Conservation (phyloP, 768 basidiomycete species). For the Leucocoprinus leucothites region DNA sequence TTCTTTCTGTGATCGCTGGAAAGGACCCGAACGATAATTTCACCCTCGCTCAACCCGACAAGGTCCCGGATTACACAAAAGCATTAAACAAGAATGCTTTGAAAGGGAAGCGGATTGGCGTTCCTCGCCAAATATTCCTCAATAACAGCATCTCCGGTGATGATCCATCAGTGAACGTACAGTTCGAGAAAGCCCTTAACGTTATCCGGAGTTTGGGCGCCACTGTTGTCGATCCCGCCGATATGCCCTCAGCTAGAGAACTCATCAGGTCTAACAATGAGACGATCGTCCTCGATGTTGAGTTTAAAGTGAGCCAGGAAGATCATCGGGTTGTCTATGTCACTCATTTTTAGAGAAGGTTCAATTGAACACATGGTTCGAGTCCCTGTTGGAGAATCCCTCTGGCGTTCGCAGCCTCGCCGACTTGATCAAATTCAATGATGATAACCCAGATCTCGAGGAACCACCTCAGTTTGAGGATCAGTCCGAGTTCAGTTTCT, state of each 20-base stretch:
- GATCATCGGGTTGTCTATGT: neutral
- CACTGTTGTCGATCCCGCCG: slow-evolving; percentile 59
- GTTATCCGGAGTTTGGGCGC: slow-evolving; percentile 40
- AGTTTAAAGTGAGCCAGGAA: slow-evolving; percentile 49
- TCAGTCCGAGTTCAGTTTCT: slow-evolving; percentile 31
- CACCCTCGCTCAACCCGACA: slow-evolving; percentile 47
- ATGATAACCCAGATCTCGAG: slow-evolving; percentile 49
- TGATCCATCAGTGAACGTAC: slow-evolving; percentile 31
- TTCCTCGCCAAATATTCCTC: slow-evolving; percentile 41
- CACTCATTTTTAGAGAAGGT: slow-evolving; percentile 31
- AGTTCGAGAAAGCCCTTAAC: slow-evolving; percentile 36
- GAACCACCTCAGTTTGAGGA: slow-evolving; percentile 33
- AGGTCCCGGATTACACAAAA: slow-evolving; percentile 52
- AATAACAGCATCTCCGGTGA: slow-evolving; percentile 29
- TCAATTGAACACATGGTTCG: slow-evolving; percentile 47
- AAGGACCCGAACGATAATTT: slow-evolving; percentile 52
- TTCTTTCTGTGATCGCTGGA: slow-evolving; percentile 54
- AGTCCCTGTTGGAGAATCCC: slow-evolving; percentile 46
- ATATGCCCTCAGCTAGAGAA: slow-evolving; percentile 53
- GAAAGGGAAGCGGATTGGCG: slow-evolving; percentile 50
- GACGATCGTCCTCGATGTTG: slow-evolving; percentile 45
- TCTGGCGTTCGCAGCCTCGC: slow-evolving; percentile 53
- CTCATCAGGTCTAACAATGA: slow-evolving; percentile 49
- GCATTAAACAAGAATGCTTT: slow-evolving; percentile 48
- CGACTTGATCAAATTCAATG: slow-evolving; percentile 59